Percentiles rank a stretch among this genome's conserved stretches.
These are phyloP conservation scores for Poa annua DNA, from an alignment of 176 grass and related monocot species.

Conservation along the genomic window DNA sequence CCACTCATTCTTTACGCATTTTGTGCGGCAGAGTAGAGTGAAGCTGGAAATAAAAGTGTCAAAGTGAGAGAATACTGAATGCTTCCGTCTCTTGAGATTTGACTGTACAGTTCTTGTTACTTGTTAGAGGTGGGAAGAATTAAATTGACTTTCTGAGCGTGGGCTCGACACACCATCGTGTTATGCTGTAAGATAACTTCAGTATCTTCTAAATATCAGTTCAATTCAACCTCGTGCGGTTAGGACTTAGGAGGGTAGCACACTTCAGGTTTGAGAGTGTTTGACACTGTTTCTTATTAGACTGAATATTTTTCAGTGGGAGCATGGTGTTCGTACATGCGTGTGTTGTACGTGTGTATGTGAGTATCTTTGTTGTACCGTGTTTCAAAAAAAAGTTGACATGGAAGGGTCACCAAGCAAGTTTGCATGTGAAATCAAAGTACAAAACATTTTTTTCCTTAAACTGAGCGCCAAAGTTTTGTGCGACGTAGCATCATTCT, in stretches of 20 bases:
- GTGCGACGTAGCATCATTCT: too few species aligned
- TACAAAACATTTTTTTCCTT: too few species aligned
- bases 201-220: neutral
- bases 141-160: neutral
- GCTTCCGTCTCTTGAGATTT: neutral
- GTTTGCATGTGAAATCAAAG: too few species aligned
- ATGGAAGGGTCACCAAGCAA: too few species aligned
- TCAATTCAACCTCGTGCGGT: neutral
- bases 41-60: slow-evolving; percentile 6
- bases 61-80: neutral
- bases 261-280: too few species aligned
- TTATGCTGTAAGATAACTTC: neutral
- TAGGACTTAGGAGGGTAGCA: too few species aligned
- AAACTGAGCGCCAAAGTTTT: too few species aligned
- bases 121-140: neutral
- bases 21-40: neutral
- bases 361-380: neutral
- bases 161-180: too few species aligned
- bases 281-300: too few species aligned
- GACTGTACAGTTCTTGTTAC: neutral
- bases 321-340: too few species aligned
- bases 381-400: neutral
- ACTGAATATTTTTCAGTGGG: too few species aligned
- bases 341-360: too few species aligned
- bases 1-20: neutral